phyloP scores from a whole-genome alignment of 2,329 filamentous ascomycete genomes.

The Cordyceps militaris region DNA sequence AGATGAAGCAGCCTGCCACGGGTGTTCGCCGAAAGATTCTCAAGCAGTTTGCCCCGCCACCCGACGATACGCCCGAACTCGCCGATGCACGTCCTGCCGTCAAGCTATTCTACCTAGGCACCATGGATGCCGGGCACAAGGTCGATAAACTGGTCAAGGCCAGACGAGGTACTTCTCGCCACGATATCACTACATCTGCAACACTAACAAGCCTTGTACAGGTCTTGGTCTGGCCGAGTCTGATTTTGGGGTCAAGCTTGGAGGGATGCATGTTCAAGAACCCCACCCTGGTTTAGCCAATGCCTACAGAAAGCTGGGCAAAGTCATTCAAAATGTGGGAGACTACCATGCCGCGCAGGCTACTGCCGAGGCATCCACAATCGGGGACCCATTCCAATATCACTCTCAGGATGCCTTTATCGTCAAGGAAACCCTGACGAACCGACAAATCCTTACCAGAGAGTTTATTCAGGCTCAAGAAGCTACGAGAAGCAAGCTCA shows the following conservation, averaged over 20 bases:
- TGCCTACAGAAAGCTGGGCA: slow-evolving; percentile 91
- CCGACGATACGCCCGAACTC: slow-evolving; percentile 93
- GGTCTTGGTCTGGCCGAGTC: slow-evolving; percentile 87
- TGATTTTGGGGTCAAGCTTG: slow-evolving; percentile 86
- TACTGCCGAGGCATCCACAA: slow-evolving; percentile 89
- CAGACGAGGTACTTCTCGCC: slow-evolving; percentile 60
- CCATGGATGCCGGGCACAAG: slow-evolving; percentile 97
- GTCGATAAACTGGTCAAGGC: slow-evolving; percentile 90
- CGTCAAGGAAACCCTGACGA: slow-evolving; percentile 95
- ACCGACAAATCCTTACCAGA: slow-evolving; percentile 90
- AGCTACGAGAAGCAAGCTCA: slow-evolving; percentile 70
- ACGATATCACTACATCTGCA: neutral
- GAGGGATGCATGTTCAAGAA: slow-evolving; percentile 81
- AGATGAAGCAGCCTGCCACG: slow-evolving; percentile 94
- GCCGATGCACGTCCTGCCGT: slow-evolving; percentile 83
- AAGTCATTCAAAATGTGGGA: slow-evolving; percentile 84
- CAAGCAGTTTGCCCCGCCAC: slow-evolving; percentile 96
- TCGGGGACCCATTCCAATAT: slow-evolving; percentile 89
- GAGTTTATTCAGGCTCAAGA: slow-evolving; percentile 91
- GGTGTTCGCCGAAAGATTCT: slow-evolving; percentile 90
- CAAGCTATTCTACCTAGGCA: slow-evolving; percentile 90
- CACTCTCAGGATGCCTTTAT: slow-evolving; percentile 95
- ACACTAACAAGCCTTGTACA: slow-evolving; percentile 32
- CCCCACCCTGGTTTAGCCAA: slow-evolving; percentile 80
- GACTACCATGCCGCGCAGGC: slow-evolving; percentile 96